A percentile compares a stretch with the other conserved stretches of the same genome.
phyloP scores from a whole-genome alignment of 177 flowering plant genomes.

The Tripterygium wilfordii region DNA sequence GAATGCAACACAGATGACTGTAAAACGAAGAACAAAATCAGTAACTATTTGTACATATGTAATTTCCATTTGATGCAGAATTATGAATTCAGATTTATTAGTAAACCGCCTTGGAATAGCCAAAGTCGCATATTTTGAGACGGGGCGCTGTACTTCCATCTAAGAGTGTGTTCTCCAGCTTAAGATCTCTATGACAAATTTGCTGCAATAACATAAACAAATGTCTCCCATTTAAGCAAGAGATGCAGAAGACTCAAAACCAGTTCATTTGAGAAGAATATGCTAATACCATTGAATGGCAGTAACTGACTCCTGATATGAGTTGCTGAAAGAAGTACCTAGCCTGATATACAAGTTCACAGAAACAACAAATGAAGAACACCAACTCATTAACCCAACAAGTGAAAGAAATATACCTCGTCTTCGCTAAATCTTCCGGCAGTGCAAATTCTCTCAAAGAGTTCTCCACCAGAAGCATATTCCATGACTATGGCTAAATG shows the following conservation, averaged over 20 bases:
- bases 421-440: constrained; percentile 73
- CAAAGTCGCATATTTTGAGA: constrained; percentile 71
- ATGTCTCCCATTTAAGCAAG: too few species aligned
- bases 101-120: constrained; percentile 61
- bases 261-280: too few species aligned
- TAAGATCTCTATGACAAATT: constrained; percentile 73
- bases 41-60: too few species aligned
- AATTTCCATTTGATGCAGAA: too few species aligned
- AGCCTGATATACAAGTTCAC: constrained; percentile 11
- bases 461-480: constrained; percentile 70
- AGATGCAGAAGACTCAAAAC: too few species aligned
- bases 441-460: constrained; percentile 54
- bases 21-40: neutral
- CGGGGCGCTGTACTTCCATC: constrained; percentile 59
- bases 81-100: too few species aligned
- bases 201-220: constrained; percentile 39
- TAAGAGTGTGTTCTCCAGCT: constrained; percentile 65
- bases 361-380: neutral
- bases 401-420: too few species aligned
- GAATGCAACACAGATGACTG: constrained; percentile 57
- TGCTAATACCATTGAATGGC: constrained; percentile 51
- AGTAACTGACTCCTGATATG: constrained; percentile 66
- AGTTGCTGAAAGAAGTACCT: constrained; percentile 55
- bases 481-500: constrained; percentile 67
- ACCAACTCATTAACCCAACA: too few species aligned